A percentile compares a stretch with the other conserved stretches of the same genome.
Conservation (phyloP, 352 stramenopile species). For the Phytophthora pisi region DNA sequence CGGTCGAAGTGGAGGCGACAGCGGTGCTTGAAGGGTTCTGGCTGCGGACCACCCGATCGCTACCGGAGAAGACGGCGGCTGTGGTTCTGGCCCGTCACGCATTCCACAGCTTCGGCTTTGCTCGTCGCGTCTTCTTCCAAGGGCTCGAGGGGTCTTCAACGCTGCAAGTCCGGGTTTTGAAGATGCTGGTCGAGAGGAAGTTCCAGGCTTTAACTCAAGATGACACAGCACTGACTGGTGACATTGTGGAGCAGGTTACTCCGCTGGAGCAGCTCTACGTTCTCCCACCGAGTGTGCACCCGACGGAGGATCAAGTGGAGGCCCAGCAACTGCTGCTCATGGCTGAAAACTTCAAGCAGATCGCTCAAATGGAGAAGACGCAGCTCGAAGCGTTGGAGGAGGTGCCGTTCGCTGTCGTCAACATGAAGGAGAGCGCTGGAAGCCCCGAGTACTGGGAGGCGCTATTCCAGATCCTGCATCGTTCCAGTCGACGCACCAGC, state of each 20-base stretch:
- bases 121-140: conserved; percentile 39
- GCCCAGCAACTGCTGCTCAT: conserved; percentile 34
- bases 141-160: conserved; percentile 11
- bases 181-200: conserved; percentile 13
- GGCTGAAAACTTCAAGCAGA: conserved; percentile 27
- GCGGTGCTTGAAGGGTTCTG: conserved; percentile 20
- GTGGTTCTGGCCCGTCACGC: conserved; percentile 28
- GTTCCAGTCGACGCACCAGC: conserved; percentile 29
- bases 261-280: conserved; percentile 21
- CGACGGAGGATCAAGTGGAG: conserved; percentile 11
- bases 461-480: conserved; percentile 54
- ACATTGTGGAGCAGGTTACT: not conserved
- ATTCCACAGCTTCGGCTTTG: conserved; percentile 45
- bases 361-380: conserved; percentile 43
- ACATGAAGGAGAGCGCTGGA: conserved; percentile 30
- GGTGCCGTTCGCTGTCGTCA: conserved; percentile 47
- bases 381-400: conserved; percentile 46
- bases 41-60: conserved; percentile 18
- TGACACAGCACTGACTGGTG: not conserved
- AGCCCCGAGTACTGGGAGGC: conserved; percentile 44
- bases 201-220: conserved; percentile 13
- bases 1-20: conserved; percentile 1
- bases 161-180: conserved; percentile 29
- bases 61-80: conserved; percentile 31
- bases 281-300: conserved; percentile 14